Evolutionary conservation across 306 rosid species (phyloP), one percentile per base, ranked within the genome.

Genomic region (Parietaria judaica): DNA sequence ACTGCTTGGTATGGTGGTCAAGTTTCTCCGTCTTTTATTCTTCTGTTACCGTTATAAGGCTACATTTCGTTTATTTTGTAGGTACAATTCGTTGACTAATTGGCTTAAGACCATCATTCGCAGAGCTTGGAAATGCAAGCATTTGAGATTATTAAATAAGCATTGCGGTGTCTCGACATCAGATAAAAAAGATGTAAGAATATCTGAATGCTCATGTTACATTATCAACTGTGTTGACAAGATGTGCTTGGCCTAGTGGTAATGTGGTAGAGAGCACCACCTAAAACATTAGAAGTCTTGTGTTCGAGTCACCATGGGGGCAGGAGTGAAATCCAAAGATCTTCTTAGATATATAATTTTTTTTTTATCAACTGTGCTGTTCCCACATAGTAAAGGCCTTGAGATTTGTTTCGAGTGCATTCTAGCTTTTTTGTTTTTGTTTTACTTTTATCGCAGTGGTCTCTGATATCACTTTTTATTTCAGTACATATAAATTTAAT

Each of bases 71-170:
- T 41, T 41, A 41, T 41, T 41, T 41, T 74, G 58, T 74, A 90
- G 96, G 83, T 76, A 75, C 70, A 80, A 75, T 65, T 74, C 85
- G 44, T 80, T 90, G 65, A 64, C 56, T 64, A 83, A 73, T 78
- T 74, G 68, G 71, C 71, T 83, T 73, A 88, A 83, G 75, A 65
- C 61, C 73, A 71, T 91, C 68, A 78, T 91, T 63, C 74, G 70
- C 56, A 78, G 89, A 86, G 68, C 68, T 63, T 78, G 14, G 46
- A 59, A 58, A 67, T 86, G 87, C 78, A 83, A 77, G 51, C 81
- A 71, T 71, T 36, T 39, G 34, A 77, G 81, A 75, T 73, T 91
- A 66, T 70, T 88, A 79, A 81, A 77, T 65, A 88, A 85, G 83
- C 95, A 91, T 64, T 83, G 98, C 80, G 73, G 11, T 61, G 74